Evolutionary conservation across 352 stramenopile genomes (phyloP).

Genomic region (Globisporangium radiosum): DNA sequence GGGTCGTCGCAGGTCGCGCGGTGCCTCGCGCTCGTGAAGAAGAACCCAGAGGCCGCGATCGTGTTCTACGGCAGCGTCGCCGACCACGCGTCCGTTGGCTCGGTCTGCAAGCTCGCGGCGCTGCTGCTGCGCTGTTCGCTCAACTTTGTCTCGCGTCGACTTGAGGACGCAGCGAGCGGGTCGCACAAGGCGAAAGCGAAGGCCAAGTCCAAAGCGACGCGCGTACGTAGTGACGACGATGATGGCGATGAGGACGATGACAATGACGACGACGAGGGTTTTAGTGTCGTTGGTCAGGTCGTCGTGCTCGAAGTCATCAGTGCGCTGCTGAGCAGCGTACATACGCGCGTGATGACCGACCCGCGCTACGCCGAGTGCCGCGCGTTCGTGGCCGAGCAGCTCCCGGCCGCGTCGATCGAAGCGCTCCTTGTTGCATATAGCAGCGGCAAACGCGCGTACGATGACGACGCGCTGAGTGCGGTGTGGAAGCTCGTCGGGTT

Average conservation of each 20-base stretch:
- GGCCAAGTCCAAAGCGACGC: not conserved
- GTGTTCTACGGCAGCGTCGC: slow-evolving; percentile 79
- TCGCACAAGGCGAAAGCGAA: slow-evolving; percentile 19
- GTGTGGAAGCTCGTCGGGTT: slow-evolving; percentile 74
- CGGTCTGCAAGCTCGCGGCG: slow-evolving; percentile 75
- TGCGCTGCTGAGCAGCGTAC: slow-evolving; percentile 65
- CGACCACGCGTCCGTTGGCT: slow-evolving; percentile 68
- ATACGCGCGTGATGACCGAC: slow-evolving; percentile 64
- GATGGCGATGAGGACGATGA: slow-evolving; percentile 42
- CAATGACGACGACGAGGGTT: slow-evolving; percentile 59
- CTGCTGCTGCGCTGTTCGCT: slow-evolving; percentile 69
- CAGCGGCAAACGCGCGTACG: slow-evolving; percentile 36
- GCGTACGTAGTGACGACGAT: too few relatives aligned
- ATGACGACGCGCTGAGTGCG: slow-evolving; percentile 61
- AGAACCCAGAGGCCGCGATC: slow-evolving; percentile 73
- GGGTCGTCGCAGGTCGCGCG: slow-evolving; percentile 79
- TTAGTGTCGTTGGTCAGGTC: slow-evolving; percentile 61
- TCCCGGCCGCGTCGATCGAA: slow-evolving; percentile 57
- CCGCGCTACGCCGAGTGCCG: slow-evolving; percentile 69
- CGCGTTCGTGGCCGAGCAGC: slow-evolving; percentile 56
- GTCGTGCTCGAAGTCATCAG: slow-evolving; percentile 73
- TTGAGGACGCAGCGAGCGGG: slow-evolving; percentile 29
- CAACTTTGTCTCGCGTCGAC: slow-evolving; percentile 66
- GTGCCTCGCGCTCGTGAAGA: slow-evolving; percentile 71
- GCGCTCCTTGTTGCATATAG: slow-evolving; percentile 59